A percentile compares a stretch with the other conserved stretches of the same genome.
Conservation (phyloP, 805 yeast species). For the Myxozyma udenii region DNA sequence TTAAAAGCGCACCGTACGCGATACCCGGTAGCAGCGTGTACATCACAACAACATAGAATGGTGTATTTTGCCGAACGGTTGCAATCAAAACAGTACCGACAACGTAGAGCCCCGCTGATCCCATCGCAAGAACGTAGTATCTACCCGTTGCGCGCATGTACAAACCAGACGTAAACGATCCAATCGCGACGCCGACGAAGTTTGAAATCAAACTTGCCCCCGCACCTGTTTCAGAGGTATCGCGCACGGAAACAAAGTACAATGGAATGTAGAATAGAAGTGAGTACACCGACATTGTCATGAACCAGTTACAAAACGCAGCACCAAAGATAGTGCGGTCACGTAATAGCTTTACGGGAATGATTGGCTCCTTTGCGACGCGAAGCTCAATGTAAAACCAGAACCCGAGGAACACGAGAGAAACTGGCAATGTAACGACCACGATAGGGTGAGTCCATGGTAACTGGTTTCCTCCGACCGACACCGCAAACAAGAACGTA, state of each 20-base stretch:
- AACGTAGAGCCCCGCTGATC: slow-evolving; percentile 27
- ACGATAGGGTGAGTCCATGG: slow-evolving; percentile 49
- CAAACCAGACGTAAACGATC: slow-evolving; percentile 65
- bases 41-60: slow-evolving; percentile 8
- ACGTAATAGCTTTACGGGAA: slow-evolving; percentile 58
- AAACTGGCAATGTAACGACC: slow-evolving; percentile 36
- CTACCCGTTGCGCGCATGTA: slow-evolving; percentile 63
- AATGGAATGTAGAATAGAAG: slow-evolving; percentile 68
- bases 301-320: slow-evolving; percentile 66
- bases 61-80: slow-evolving; percentile 16
- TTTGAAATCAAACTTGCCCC: slow-evolving; percentile 53
- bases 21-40: slow-evolving; percentile 47
- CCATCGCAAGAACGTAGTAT: slow-evolving; percentile 23
- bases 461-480: slow-evolving; percentile 60
- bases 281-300: slow-evolving; percentile 67
- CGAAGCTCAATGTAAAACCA: slow-evolving; percentile 54
- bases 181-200: slow-evolving; percentile 65
- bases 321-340: slow-evolving; percentile 62
- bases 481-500: slow-evolving; percentile 61
- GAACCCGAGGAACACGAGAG: slow-evolving; percentile 37
- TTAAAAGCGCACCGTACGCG: slow-evolving; percentile 54
- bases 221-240: slow-evolving; percentile 52
- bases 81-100: slow-evolving; percentile 20
- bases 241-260: slow-evolving; percentile 56
- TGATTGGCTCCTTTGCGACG: slow-evolving; percentile 60